phyloP scores from a whole-genome alignment of 2,329 filamentous ascomycete genomes.

The Phaeosphaeriaceae sp. region DNA sequence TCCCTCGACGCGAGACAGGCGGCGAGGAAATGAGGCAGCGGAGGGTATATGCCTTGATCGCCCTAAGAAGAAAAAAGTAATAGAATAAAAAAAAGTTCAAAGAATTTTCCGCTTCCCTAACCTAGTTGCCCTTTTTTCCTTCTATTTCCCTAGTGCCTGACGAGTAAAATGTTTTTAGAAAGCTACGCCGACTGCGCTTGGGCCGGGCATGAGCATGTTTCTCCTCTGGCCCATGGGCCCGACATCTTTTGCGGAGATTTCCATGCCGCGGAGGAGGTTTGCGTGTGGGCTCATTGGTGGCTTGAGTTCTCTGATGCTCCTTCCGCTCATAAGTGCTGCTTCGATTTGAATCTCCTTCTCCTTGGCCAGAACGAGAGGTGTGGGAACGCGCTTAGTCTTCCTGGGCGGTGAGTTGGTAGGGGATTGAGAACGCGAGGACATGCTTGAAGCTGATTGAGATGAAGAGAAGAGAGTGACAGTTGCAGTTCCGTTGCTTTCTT shows the following conservation, averaged over 20 bases:
- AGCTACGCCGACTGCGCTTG: slow-evolving; percentile 41
- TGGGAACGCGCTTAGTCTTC: slow-evolving; percentile 36
- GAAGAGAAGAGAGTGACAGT: slow-evolving; percentile 40
- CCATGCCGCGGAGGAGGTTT: slow-evolving; percentile 38
- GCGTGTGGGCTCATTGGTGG: slow-evolving; percentile 37
- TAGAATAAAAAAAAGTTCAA: background rate
- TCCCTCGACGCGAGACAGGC: slow-evolving; percentile 8
- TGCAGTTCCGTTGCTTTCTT: slow-evolving; percentile 35
- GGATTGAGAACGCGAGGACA: slow-evolving; percentile 19
- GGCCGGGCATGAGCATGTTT: slow-evolving; percentile 17
- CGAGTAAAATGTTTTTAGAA: slow-evolving; percentile 24
- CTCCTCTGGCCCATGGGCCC: slow-evolving; percentile 18
- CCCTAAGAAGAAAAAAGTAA: background rate
- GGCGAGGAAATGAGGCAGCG: background rate
- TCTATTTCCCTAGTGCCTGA: background rate
- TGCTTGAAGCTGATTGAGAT: slow-evolving; percentile 2
- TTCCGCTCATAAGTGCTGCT: slow-evolving; percentile 18
- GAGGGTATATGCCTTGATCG: slow-evolving; percentile 18
- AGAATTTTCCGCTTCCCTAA: background rate
- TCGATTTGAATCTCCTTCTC: slow-evolving; percentile 34
- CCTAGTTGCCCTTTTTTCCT: background rate
- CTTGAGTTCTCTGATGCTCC: slow-evolving; percentile 26
- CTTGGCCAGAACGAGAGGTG: slow-evolving; percentile 31
- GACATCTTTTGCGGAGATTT: slow-evolving; percentile 30
- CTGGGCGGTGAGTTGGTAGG: slow-evolving; percentile 9